These are phyloP conservation scores for Colletotrichum navitas DNA, from an alignment of 2,329 filamentous ascomycete species.

Conservation along the genomic window DNA sequence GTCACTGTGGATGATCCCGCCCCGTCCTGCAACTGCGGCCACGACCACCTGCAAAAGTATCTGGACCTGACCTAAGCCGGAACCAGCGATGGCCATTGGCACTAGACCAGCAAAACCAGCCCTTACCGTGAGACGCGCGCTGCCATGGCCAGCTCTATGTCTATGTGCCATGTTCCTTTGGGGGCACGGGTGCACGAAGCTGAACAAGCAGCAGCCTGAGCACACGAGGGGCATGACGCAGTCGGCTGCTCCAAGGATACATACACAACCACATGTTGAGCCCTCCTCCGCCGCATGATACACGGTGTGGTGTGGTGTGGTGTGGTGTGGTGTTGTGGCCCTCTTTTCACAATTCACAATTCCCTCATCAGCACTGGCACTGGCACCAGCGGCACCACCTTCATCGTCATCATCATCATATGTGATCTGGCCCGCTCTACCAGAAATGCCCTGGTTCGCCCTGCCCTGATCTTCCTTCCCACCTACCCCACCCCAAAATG, in stretches of 20 bases:
- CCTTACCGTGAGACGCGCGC: background rate
- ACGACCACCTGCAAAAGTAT: slow-evolving; percentile 23
- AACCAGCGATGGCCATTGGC: slow-evolving; percentile 13
- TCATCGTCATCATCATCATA: slow-evolving; percentile 17
- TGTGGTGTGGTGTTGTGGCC: too few species aligned
- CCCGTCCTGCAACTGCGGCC: slow-evolving; percentile 4
- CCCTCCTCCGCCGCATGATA: background rate
- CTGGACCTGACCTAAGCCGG: slow-evolving; percentile 28
- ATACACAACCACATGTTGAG: slow-evolving; percentile 6
- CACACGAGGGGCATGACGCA: background rate
- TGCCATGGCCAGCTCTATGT: background rate
- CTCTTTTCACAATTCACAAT: slow-evolving; percentile 23
- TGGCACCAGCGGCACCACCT: slow-evolving; percentile 11
- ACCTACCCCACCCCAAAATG: slow-evolving; percentile 25
- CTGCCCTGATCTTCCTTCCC: slow-evolving; percentile 32
- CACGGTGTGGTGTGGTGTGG: too few species aligned
- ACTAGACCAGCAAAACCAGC: slow-evolving; percentile 9
- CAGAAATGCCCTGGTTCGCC: slow-evolving; percentile 14
- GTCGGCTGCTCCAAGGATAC: background rate
- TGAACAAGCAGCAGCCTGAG: slow-evolving; percentile 4
- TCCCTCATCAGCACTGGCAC: slow-evolving; percentile 5
- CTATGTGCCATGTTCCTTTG: background rate
- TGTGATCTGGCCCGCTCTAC: slow-evolving; percentile 29
- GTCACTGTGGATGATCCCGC: slow-evolving; percentile 38
- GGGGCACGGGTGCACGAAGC: slow-evolving; percentile 3